Evolutionary conservation across 495 filamentous ascomycete species (phyloP), one percentile per base, ranked within the genome.

Genomic region (Podospora sp.): DNA sequence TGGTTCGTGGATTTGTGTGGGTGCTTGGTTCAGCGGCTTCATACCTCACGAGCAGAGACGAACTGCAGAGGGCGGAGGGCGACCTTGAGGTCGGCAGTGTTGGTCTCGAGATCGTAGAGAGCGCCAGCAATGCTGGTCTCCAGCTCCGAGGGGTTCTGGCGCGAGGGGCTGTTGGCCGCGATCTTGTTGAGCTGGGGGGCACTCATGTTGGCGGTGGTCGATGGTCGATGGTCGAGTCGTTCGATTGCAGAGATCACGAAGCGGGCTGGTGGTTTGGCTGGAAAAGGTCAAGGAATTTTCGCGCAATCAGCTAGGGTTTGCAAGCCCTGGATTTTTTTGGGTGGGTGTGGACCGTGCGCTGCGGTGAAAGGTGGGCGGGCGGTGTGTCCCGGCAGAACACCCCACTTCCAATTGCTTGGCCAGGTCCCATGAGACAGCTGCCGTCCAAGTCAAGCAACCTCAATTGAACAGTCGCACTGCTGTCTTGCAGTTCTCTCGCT

Each of bases 21-120:
- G 24, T 59, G 68, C 50, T 67, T 49, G 14, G 35, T 70, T 75
- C 75, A 75, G 71, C 69, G 72, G 77, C 72, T 85, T 86, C 92
- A 90, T 89, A 99, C 95, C 94, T 99, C 95, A 79, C 92, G 91
- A 78, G 95, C 95, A 81, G 91, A 94, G 77, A 91, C 89, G 86
- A 99, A 96, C 87, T 98, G 95, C 80, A 99, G 88, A 78, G 95
- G 96, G 72, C 95, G 87, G 77, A 99, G 90, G 64, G 92, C 87
- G 76, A 84, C 85, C 90, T 92, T 95, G 85, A 99, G 91, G 83
- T 99, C 95, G 78, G 91, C 82, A 77, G 93, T 96, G 88, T 96
- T 97, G 85, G 88, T 92, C 91, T 99, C 95, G 79, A 99, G 89
- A 73, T 99, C 95, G 85, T 90, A 96, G 69, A 99, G 91, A 83